phyloP scores from a whole-genome alignment of 2,329 filamentous ascomycete species.

The Beauveria pseudobassiana region DNA sequence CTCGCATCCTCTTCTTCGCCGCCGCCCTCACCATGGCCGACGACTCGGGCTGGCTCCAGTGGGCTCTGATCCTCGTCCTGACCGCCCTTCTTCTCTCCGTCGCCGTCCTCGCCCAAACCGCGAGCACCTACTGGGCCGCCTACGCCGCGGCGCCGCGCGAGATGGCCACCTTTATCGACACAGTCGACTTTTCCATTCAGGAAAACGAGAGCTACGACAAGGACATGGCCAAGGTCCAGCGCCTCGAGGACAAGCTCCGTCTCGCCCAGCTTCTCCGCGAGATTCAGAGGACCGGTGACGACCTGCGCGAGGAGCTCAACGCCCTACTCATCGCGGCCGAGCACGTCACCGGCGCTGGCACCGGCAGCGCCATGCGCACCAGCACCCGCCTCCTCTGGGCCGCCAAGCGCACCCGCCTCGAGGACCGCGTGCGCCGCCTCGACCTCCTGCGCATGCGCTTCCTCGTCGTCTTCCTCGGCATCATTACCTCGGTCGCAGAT shows the following conservation, averaged over 20 bases:
- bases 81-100: slow-evolving; percentile 50
- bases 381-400: slow-evolving; percentile 52
- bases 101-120: slow-evolving; percentile 45
- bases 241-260: slow-evolving; percentile 55
- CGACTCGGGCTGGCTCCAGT: slow-evolving; percentile 40
- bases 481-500: slow-evolving; percentile 35
- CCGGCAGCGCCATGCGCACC: slow-evolving; percentile 36
- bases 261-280: slow-evolving; percentile 51
- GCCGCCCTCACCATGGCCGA: slow-evolving; percentile 36
- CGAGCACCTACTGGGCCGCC: slow-evolving; percentile 45
- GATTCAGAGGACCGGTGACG: slow-evolving; percentile 53
- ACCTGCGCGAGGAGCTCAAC: slow-evolving; percentile 54
- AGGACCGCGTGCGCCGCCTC: slow-evolving; percentile 50
- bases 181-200: slow-evolving; percentile 53
- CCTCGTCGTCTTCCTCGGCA: slow-evolving; percentile 56
- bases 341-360: slow-evolving; percentile 32
- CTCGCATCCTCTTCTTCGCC: not conserved
- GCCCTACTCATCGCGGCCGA: slow-evolving; percentile 40
- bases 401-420: slow-evolving; percentile 42
- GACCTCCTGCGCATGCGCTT: slow-evolving; percentile 59
- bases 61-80: slow-evolving; percentile 50
- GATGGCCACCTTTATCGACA: slow-evolving; percentile 49
- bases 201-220: slow-evolving; percentile 59
- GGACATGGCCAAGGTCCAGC: slow-evolving; percentile 49
- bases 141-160: slow-evolving; percentile 53